These are phyloP conservation scores for Mycena sanguinolenta DNA, from an alignment of 768 basidiomycete genomes.

Conservation along the genomic window DNA sequence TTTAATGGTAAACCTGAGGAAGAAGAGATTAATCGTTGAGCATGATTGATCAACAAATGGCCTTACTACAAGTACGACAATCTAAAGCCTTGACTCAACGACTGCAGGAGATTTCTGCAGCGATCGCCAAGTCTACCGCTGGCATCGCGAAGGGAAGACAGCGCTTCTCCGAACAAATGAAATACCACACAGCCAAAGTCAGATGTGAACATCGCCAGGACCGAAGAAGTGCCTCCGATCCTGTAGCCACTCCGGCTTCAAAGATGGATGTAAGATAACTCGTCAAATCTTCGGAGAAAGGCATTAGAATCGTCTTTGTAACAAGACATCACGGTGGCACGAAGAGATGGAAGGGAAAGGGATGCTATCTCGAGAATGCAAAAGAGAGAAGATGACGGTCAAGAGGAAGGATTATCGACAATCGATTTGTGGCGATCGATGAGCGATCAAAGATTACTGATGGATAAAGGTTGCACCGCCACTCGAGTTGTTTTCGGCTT, in stretches of 20 bases:
- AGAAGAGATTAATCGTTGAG: not conserved
- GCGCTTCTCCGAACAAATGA: not conserved
- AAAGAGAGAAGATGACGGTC: not conserved
- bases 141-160: constrained; percentile 6
- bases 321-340: not conserved
- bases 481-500: not conserved
- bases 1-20: too few species aligned
- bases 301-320: not conserved
- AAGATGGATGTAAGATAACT: not conserved
- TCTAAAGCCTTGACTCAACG: not conserved
- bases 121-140: not conserved
- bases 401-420: not conserved
- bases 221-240: not conserved
- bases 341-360: not conserved
- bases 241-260: not conserved
- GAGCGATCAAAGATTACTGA: not conserved
- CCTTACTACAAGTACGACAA: not conserved
- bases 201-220: not conserved
- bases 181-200: not conserved
- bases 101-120: not conserved
- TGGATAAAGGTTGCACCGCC: not conserved
- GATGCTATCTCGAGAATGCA: not conserved
- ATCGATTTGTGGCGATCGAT: not conserved
- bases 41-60: not conserved
- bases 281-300: not conserved